Evolutionary conservation across 495 filamentous ascomycete species (phyloP).

Genomic region (Daldinia childiae): DNA sequence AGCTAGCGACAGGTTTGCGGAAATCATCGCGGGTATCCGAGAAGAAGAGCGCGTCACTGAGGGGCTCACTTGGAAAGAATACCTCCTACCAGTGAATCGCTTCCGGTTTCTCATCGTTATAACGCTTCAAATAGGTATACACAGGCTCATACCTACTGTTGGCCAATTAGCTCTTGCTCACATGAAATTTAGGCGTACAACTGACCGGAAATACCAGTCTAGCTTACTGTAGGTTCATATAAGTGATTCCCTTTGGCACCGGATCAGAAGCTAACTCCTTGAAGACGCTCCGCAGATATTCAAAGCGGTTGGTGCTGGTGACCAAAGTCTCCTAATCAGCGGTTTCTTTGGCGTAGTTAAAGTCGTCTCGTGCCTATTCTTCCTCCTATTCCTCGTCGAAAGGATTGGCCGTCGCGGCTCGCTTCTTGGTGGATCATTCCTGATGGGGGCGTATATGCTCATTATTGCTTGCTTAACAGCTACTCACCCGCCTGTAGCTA

Average conservation of each 20-base stretch:
- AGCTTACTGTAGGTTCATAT: slow-evolving; percentile 51
- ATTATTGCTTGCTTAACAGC: slow-evolving; percentile 47
- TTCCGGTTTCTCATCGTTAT: slow-evolving; percentile 55
- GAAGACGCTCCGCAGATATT: slow-evolving; percentile 58
- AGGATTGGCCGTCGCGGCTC: slow-evolving; percentile 51
- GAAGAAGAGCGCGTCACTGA: slow-evolving; percentile 57
- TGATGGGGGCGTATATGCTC: slow-evolving; percentile 50
- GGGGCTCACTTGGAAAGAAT: slow-evolving; percentile 57
- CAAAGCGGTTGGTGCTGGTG: slow-evolving; percentile 55
- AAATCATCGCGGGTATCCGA: slow-evolving; percentile 55
- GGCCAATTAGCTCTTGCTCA: neutral
- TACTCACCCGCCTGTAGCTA: slow-evolving; percentile 53
- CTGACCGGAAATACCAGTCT: slow-evolving; percentile 60
- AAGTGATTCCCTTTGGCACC: neutral
- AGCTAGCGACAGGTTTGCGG: slow-evolving; percentile 44
- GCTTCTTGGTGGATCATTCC: slow-evolving; percentile 48
- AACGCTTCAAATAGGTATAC: slow-evolving; percentile 50
- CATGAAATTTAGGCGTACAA: slow-evolving; percentile 50
- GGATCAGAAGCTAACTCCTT: slow-evolving; percentile 11
- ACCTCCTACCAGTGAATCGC: slow-evolving; percentile 56
- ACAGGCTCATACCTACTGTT: neutral
- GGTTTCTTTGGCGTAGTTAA: slow-evolving; percentile 62
- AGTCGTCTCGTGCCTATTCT: slow-evolving; percentile 54
- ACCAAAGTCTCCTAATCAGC: slow-evolving; percentile 56
- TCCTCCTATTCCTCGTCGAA: slow-evolving; percentile 53